Base-by-base conservation (phyloP, 2,329 filamentous ascomycete species). In the Trichoderma arundinaceum region DNA sequence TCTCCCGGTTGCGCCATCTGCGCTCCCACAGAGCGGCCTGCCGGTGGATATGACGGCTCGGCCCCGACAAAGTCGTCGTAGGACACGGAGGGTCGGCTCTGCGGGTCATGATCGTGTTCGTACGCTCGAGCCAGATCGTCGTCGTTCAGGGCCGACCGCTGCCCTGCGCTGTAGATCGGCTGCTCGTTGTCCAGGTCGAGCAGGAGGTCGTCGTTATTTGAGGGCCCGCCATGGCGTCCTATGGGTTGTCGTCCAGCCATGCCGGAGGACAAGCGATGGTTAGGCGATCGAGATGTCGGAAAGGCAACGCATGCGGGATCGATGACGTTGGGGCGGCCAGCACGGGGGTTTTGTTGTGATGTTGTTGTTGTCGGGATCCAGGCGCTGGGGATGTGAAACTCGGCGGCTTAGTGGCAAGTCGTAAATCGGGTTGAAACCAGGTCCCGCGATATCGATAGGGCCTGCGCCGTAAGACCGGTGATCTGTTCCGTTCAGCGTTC, bases 1-100 rank as follows among this genome's bases (percentile, higher is more conserved):
- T 13, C 59, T n/a, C 39, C 7, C 19, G 59, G 43, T 33, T 63
- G 59, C 57, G 59, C 43, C n/a, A 12, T 65, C 63, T 60, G 65
- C 44, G 70, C 67, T 72, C 74, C 66, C 71, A 74, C 66, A 48
- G 81, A 78, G 70, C 79, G 80, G 62, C 78, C 77, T 53, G 82
- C 77, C 22, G 82, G 76, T 41, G 72, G 66, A 57, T 84, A 82
- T 61, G 82, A 78, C 67, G 83, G 80, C 68, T 82, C 82, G 57
- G 83, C 88, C 69, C 94, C 94, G 68, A 98, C 90, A 77, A 97
- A 98, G 73, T 95, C 91, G 83, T 97, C 94, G 79, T 97, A 97
- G 66, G 93, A 96, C 60, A 94, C 88, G 32, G 94, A 97, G 60
- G 93, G 92, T 71, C 94, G 90, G 65, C 88, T 72, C 68, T 86